Conservation (phyloP, 1,284 basidiomycete genomes). For the Cystobasidium sp. region DNA sequence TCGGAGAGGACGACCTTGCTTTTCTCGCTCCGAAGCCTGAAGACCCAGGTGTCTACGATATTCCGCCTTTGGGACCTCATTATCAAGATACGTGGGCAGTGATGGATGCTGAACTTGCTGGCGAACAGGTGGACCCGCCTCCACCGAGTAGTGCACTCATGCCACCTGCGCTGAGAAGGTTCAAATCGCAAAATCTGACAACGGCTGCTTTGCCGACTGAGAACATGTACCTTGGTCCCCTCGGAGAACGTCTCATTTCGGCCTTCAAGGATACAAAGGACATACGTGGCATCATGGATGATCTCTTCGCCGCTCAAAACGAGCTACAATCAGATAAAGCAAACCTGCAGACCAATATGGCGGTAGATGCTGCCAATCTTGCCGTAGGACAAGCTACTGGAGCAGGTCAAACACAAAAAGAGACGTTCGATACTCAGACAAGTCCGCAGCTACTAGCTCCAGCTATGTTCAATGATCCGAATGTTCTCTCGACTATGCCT, state of each 20-base stretch:
- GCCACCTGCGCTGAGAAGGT: slow-evolving; percentile 44
- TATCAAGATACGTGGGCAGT: slow-evolving; percentile 91
- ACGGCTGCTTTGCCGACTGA: slow-evolving; percentile 68
- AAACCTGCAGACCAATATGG: neutral
- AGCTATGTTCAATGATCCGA: slow-evolving; percentile 28
- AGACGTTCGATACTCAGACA: slow-evolving; percentile 15
- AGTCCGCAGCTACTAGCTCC: slow-evolving; percentile 15
- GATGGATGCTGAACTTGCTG: slow-evolving; percentile 70
- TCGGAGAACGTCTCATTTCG: slow-evolving; percentile 67
- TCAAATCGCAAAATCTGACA: slow-evolving; percentile 69
- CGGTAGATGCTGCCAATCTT: neutral
- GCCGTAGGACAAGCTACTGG: neutral
- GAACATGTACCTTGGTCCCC: slow-evolving; percentile 70
- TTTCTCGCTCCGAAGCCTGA: slow-evolving; percentile 74
- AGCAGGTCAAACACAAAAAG: neutral
- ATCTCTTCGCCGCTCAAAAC: neutral
- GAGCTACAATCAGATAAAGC: neutral
- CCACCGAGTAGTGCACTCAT: slow-evolving; percentile 41
- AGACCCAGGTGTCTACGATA: slow-evolving; percentile 79
- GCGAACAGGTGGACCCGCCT: slow-evolving; percentile 50
- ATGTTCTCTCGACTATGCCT: neutral
- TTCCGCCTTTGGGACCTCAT: slow-evolving; percentile 85
- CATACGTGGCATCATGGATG: slow-evolving; percentile 21
- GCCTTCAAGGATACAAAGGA: slow-evolving; percentile 42
- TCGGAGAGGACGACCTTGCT: slow-evolving; percentile 88